Conservation (phyloP, 768 basidiomycete genomes). For the Mycena rebaudengoi region DNA sequence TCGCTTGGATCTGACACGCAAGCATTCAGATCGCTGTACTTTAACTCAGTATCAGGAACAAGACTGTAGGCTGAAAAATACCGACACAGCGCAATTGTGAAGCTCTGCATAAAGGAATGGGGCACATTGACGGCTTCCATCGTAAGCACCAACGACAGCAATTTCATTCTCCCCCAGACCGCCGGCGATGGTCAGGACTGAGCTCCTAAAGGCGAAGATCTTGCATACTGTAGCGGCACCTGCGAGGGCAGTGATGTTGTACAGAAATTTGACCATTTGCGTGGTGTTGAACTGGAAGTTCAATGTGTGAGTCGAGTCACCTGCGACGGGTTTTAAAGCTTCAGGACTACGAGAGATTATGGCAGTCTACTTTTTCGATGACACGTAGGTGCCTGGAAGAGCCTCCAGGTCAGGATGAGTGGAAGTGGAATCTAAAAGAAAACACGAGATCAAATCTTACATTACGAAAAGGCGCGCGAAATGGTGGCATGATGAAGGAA, state of each 20-base stretch:
- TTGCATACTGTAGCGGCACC: slow-evolving; percentile 5
- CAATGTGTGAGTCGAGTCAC: not conserved
- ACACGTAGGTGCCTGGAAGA: not conserved
- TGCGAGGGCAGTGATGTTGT: slow-evolving; percentile 11
- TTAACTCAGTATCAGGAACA: slow-evolving; percentile 1
- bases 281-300: not conserved
- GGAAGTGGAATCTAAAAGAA: too few relatives aligned
- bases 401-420: not conserved
- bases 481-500: not conserved
- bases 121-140: slow-evolving; percentile 3
- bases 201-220: slow-evolving; percentile 4
- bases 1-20: not conserved
- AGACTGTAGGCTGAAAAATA: slow-evolving; percentile 2
- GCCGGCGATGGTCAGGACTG: not conserved
- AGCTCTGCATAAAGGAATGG: not conserved
- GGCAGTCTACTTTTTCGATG: not conserved
- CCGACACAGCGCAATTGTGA: slow-evolving; percentile 5
- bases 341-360: not conserved
- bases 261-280: slow-evolving; percentile 6
- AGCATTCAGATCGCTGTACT: not conserved
- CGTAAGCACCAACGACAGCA: not conserved
- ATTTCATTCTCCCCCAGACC: not conserved
- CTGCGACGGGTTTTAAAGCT: not conserved
- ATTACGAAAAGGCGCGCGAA: too few relatives aligned
- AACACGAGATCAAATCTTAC: not conserved